These are phyloP conservation scores for Ilyonectria sp. DNA, from an alignment of 2,329 filamentous ascomycete species.

Conservation along the genomic window DNA sequence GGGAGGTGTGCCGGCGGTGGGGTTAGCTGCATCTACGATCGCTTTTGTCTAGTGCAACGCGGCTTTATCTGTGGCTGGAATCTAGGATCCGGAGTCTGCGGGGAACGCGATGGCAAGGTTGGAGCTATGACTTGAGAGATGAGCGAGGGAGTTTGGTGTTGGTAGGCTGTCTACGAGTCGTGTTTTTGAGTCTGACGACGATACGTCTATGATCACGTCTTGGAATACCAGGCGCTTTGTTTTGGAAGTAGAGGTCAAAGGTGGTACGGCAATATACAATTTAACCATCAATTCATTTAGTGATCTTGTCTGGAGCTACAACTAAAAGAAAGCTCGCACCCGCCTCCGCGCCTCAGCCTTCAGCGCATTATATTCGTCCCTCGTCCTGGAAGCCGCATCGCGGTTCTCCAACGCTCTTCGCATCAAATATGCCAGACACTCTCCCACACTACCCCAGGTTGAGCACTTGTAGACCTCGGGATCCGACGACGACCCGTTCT, in stretches of 20 bases:
- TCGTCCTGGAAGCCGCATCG: conserved; percentile 53
- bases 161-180: neutral
- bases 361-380: conserved; percentile 49
- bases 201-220: too few species aligned
- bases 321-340: conserved; percentile 46
- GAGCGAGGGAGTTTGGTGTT: neutral
- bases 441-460: conserved; percentile 57
- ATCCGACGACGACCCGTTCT: conserved; percentile 40
- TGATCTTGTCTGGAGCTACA: conserved; percentile 2
- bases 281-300: too few species aligned
- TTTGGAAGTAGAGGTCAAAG: too few species aligned
- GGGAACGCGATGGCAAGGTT: neutral
- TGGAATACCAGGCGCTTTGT: too few species aligned
- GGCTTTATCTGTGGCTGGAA: neutral
- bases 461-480: conserved; percentile 58
- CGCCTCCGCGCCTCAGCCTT: conserved; percentile 50
- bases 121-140: neutral
- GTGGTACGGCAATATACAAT: too few species aligned
- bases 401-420: conserved; percentile 57
- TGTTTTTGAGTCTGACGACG: neutral
- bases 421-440: conserved; percentile 57
- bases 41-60: neutral
- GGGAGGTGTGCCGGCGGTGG: conserved; percentile 1
- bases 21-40: conserved; percentile 1
- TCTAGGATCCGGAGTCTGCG: neutral